These are phyloP conservation scores for Cyberlindnera euphorbiae DNA, from an alignment of 805 yeast species.

Conservation along the genomic window DNA sequence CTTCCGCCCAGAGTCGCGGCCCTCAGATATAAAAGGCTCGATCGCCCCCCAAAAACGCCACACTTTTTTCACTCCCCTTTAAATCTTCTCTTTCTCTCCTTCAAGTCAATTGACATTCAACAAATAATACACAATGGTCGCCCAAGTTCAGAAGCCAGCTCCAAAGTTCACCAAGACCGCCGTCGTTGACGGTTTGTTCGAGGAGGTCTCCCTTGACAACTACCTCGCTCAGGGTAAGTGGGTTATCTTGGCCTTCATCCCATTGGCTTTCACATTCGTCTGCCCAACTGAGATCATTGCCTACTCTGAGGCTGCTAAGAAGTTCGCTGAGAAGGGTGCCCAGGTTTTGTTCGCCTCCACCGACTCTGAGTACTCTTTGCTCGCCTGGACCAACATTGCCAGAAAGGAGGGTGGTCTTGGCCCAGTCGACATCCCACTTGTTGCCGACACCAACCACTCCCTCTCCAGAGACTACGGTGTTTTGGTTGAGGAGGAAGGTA, in stretches of 20 bases:
- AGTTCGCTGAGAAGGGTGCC: constrained; percentile 81
- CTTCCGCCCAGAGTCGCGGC: constrained; percentile 1
- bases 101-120: too few species aligned
- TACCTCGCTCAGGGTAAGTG: constrained; percentile 85
- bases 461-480: constrained; percentile 97
- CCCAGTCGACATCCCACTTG: constrained; percentile 85
- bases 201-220: constrained; percentile 90
- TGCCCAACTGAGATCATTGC: constrained; percentile 99
- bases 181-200: constrained; percentile 93
- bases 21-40: neutral
- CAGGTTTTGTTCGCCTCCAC: constrained; percentile 95
- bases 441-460: constrained; percentile 96
- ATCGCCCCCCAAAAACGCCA: neutral
- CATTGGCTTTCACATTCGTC: constrained; percentile 98
- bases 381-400: constrained; percentile 97
- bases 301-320: constrained; percentile 90
- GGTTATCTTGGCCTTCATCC: constrained; percentile 95
- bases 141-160: constrained; percentile 91
- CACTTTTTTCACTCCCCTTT: neutral
- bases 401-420: constrained; percentile 99
- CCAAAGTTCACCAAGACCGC: constrained; percentile 96
- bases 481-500: constrained; percentile 90
- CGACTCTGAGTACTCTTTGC: constrained; percentile 94
- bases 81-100: neutral
- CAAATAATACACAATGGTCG: constrained; percentile 57